Conservation (phyloP, 768 basidiomycete genomes). For the Boletus subcaerulescens region DNA sequence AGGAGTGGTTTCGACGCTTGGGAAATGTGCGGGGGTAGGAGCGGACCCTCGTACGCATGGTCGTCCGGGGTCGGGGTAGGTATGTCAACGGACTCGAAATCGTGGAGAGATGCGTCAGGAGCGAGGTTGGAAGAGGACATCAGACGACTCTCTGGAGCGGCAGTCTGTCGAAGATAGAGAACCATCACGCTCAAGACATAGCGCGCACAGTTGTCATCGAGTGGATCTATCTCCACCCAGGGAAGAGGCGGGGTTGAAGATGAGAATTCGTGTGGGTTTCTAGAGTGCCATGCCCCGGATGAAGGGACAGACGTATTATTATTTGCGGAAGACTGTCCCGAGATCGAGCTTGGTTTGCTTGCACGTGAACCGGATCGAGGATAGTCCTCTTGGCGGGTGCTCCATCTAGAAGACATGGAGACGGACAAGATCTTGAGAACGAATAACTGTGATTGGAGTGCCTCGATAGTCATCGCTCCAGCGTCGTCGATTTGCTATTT, state of each 20-base stretch:
- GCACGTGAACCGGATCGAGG: conserved; percentile 41
- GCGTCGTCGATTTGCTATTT: conserved; percentile 52
- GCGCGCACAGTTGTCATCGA: conserved; percentile 79
- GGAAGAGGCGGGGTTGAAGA: conserved; percentile 34
- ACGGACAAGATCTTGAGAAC: conserved; percentile 78
- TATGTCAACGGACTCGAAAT: conserved; percentile 61
- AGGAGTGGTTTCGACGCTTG: conserved; percentile 30
- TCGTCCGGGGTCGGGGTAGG: conserved; percentile 26
- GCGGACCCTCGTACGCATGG: conserved; percentile 15
- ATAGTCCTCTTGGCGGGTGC: conserved; percentile 38
- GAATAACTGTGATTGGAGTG: conserved; percentile 84
- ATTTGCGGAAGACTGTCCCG: conserved; percentile 27
- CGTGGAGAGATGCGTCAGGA: conserved; percentile 64
- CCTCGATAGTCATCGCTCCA: conserved; percentile 58
- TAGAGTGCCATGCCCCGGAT: conserved; percentile 20
- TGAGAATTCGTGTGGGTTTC: conserved; percentile 36
- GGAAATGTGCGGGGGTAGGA: conserved; percentile 43
- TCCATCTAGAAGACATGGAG: conserved; percentile 78
- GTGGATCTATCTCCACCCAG: conserved; percentile 64
- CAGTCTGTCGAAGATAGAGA: conserved; percentile 73
- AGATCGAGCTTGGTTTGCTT: conserved; percentile 35
- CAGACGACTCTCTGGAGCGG: conserved; percentile 51
- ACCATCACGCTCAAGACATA: conserved; percentile 83
- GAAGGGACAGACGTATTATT: conserved; percentile 39
- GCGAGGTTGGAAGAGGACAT: conserved; percentile 60